phyloP scores from a whole-genome alignment of 169 alveolate species.

The Cryptosporidium sp. region DNA sequence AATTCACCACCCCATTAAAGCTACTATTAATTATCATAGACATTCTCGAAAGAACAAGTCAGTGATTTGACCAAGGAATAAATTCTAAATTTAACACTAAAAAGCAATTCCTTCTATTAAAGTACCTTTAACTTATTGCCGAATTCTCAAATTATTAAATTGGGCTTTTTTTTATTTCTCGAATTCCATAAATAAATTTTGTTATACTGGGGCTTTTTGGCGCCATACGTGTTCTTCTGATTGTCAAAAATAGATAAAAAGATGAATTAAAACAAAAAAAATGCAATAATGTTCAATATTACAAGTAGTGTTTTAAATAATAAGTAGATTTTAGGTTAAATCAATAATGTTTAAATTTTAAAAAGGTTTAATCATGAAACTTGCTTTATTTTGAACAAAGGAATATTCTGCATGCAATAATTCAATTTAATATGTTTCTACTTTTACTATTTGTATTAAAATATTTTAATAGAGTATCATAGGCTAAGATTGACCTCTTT shows the following conservation, averaged over 20 bases:
- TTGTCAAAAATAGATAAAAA: neutral
- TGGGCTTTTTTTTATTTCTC: neutral
- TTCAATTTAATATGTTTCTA: too few relatives aligned
- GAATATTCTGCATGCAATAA: neutral
- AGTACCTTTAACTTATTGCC: neutral
- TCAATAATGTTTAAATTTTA: too few relatives aligned
- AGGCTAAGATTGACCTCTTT: too few relatives aligned
- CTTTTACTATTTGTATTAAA: too few relatives aligned
- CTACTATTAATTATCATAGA: conserved; percentile 5
- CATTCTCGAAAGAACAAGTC: neutral
- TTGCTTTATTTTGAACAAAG: too few relatives aligned
- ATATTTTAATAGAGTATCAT: too few relatives aligned
- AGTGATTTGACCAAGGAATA: neutral
- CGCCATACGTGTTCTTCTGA: neutral
- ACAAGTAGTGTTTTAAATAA: neutral
- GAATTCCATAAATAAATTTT: too few relatives aligned
- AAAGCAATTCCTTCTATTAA: neutral
- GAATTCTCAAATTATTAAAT: too few relatives aligned
- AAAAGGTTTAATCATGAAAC: too few relatives aligned
- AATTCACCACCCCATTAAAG: conserved; percentile 14
- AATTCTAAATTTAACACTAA: neutral
- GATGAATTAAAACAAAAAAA: too few relatives aligned
- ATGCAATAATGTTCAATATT: too few relatives aligned
- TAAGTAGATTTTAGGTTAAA: neutral
- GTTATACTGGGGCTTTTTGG: neutral